Percentiles rank a stretch among this genome's conserved stretches.
Evolutionary conservation across 257 asterid species (phyloP).

Genomic region (Solanum etuberosum): DNA sequence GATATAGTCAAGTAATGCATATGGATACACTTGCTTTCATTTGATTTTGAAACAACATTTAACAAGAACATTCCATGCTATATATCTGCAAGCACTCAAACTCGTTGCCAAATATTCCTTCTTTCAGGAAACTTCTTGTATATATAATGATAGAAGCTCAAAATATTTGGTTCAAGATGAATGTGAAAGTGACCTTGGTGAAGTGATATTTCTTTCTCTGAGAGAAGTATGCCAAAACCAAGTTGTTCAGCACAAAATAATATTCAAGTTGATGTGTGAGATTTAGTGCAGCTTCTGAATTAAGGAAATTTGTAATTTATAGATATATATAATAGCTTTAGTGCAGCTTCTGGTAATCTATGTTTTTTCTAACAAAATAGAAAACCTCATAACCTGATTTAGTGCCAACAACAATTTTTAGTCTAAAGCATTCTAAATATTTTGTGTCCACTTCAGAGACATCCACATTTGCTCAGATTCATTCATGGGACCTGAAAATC

Average conservation of each 20-base stretch:
- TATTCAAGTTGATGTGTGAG: no score
- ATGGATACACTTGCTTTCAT: background rate
- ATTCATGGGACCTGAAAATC: background rate
- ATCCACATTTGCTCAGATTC: background rate
- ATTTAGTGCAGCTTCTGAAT: no score
- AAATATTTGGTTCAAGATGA: background rate
- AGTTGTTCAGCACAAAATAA: background rate
- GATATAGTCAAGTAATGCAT: background rate
- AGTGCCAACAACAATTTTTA: background rate
- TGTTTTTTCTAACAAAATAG: background rate
- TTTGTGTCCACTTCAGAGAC: background rate
- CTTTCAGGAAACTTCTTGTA: background rate
- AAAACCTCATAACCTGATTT: background rate
- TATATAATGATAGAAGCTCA: background rate
- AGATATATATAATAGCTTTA: background rate
- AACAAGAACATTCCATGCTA: background rate
- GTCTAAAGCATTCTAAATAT: background rate
- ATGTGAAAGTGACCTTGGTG: background rate
- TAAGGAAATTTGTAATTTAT: no score
- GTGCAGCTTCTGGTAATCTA: background rate
- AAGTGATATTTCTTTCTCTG: background rate
- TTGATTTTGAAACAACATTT: background rate
- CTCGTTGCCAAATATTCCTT: background rate
- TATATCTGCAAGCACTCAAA: background rate
- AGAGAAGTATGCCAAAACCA: background rate